Conservation (phyloP, 1,284 basidiomycete genomes). For the Limonomyces culmigenus region DNA sequence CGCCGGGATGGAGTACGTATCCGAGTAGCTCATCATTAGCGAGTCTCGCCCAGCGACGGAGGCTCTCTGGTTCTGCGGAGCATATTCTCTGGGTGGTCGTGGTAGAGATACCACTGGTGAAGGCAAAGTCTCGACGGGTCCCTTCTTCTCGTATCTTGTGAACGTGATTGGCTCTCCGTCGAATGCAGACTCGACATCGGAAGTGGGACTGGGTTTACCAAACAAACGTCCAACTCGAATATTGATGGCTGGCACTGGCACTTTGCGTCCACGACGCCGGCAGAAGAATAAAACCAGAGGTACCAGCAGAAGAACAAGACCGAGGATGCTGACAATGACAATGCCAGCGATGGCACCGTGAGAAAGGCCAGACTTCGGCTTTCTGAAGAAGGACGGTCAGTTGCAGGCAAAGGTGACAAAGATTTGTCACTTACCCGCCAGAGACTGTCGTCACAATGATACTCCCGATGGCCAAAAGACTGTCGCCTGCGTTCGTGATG, state of each 20-base stretch:
- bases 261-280: conserved; percentile 23
- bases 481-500: conserved; percentile 37
- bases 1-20: too few relatives aligned
- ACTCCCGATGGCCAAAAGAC: conserved; percentile 22
- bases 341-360: conserved; percentile 48
- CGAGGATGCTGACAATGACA: conserved; percentile 33
- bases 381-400: conserved; percentile 1
- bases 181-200: conserved; percentile 6
- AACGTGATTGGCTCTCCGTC: too few relatives aligned
- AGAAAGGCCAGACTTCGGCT: conserved; percentile 10
- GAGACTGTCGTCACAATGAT: conserved; percentile 18
- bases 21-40: too few relatives aligned
- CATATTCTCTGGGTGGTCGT: too few relatives aligned
- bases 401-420: conserved; percentile 8
- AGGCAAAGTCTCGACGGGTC: too few relatives aligned
- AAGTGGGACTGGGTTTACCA: background rate
- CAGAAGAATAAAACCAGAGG: conserved; percentile 23
- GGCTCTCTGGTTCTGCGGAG: too few relatives aligned
- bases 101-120: too few relatives aligned
- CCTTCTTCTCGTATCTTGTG: too few relatives aligned
- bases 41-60: too few relatives aligned
- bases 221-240: background rate
- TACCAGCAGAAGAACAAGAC: conserved; percentile 25
- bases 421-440: conserved; percentile 6
- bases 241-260: background rate